Evolutionary conservation across 106 monocot species (phyloP), one percentile per base, ranked within the genome.

Genomic region (Posidonia australis): DNA sequence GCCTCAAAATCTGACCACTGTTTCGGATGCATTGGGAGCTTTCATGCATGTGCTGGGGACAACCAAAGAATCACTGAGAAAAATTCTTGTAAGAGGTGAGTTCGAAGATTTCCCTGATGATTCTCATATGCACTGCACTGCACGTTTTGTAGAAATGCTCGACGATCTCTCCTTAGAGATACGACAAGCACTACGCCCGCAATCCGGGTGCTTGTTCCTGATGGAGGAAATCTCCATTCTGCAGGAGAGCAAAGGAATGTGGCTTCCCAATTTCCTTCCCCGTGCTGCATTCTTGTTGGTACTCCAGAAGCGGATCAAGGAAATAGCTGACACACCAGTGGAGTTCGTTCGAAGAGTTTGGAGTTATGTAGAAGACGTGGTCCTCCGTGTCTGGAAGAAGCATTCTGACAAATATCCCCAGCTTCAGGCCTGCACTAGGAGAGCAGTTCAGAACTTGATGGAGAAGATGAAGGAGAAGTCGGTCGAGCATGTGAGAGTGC

Each of bases 61-160:
- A 17, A 46, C 69, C 9, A 76, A 76, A 47, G 78, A 76, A 25
- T 63, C 73, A 0, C 66, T 82, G 10, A 72, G 70, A 51, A 86
- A 79, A 21, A 13, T 81, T 3, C 67, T 86, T 1, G 27, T 86
- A 3, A 49, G 75, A 42, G 88, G 87, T 13, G 86, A 83, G 32
- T 83, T 70, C 22, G 80, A 76, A 0, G 87, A 83, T 14, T 75
- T 65, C 47, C 61, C 72, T 0, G 72, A 80, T 25, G 80, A 83
- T 0, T 1, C 17, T 12, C 1, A 77, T 68, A 46, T 64, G 46
- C 64, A 64, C 47, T 12, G 46, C 12, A 64, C 46, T 5, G 45
- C 83, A 12, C 63, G 87, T 5, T 10, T 87, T 13, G 74, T 71
- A 0, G 82, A 75, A 0, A 80, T 77, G 77, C 51, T 82, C 10